These are phyloP conservation scores for Trametes hirsuta DNA, from an alignment of 1,284 basidiomycete species.

Conservation along the genomic window DNA sequence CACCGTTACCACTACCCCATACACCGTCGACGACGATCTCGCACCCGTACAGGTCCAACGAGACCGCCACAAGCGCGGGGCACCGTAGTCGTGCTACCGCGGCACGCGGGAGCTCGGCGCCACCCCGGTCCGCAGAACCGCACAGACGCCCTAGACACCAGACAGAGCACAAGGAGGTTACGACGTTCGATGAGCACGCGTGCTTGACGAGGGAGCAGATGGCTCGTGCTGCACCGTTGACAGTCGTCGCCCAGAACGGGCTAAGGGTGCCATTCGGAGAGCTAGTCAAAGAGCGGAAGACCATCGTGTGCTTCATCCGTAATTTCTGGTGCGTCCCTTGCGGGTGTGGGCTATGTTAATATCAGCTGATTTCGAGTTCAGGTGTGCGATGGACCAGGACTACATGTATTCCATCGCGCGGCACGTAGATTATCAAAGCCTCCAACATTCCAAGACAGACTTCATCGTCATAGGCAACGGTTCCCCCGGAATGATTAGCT, in stretches of 20 bases:
- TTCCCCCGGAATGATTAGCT: constrained; percentile 69
- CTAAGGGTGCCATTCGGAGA: constrained; percentile 71
- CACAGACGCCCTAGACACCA: constrained; percentile 11
- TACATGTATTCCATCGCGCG: constrained; percentile 75
- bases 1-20: constrained; percentile 19
- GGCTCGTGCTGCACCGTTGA: constrained; percentile 60
- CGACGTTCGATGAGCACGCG: constrained; percentile 32
- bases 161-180: constrained; percentile 11
- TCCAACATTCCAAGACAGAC: constrained; percentile 57
- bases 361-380: constrained; percentile 23
- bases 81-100: neutral
- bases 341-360: neutral
- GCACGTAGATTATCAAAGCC: constrained; percentile 52
- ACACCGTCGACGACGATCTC: constrained; percentile 23
- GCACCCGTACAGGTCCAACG: constrained; percentile 10
- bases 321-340: constrained; percentile 61
- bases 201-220: constrained; percentile 55
- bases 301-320: constrained; percentile 76
- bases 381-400: constrained; percentile 83
- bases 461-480: constrained; percentile 83
- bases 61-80: neutral
- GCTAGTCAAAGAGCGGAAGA: constrained; percentile 65
- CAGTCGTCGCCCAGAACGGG: constrained; percentile 71
- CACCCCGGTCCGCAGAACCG: constrained; percentile 1
- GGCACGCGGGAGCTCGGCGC: constrained; percentile 9